These are phyloP conservation scores for Cladophialophora chaetospira DNA, from an alignment of 2,329 filamentous ascomycete species.

Conservation along the genomic window DNA sequence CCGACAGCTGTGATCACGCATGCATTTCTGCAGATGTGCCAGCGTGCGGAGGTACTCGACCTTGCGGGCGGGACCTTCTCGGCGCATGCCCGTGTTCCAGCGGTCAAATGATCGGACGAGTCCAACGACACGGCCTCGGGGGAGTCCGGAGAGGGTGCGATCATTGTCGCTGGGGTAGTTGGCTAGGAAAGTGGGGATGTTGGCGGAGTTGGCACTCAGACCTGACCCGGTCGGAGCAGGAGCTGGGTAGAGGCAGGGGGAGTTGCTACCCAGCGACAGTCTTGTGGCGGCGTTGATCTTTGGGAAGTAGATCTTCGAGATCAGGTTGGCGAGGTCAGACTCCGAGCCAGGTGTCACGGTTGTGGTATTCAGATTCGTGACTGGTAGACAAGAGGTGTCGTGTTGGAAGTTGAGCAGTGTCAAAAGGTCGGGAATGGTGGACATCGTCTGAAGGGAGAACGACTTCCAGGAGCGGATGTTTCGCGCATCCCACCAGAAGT, in stretches of 20 bases:
- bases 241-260: slow-evolving; percentile 49
- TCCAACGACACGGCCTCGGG: slow-evolving; percentile 70
- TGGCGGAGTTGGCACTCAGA: slow-evolving; percentile 41
- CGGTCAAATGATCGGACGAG: slow-evolving; percentile 90
- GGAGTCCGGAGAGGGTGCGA: slow-evolving; percentile 49
- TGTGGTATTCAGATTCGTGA: slow-evolving; percentile 42
- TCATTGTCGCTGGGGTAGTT: slow-evolving; percentile 57
- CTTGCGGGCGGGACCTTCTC: slow-evolving; percentile 78
- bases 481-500: slow-evolving; percentile 96
- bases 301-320: slow-evolving; percentile 75
- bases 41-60: slow-evolving; percentile 88
- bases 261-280: slow-evolving; percentile 69
- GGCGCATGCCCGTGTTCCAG: slow-evolving; percentile 94
- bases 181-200: slow-evolving; percentile 55
- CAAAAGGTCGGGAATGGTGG: slow-evolving; percentile 70
- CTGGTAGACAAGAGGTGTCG: slow-evolving; percentile 61
- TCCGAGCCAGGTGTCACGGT: slow-evolving; percentile 77
- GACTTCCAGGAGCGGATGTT: slow-evolving; percentile 80
- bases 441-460: slow-evolving; percentile 73
- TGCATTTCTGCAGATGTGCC: slow-evolving; percentile 81
- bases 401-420: slow-evolving; percentile 72
- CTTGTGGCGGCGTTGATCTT: slow-evolving; percentile 84
- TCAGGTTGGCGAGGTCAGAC: slow-evolving; percentile 71
- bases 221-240: slow-evolving; percentile 40
- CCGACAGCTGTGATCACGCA: slow-evolving; percentile 89